Evolutionary conservation across 2,329 filamentous ascomycete species (phyloP).

Genomic region (Orbilia oligospora): DNA sequence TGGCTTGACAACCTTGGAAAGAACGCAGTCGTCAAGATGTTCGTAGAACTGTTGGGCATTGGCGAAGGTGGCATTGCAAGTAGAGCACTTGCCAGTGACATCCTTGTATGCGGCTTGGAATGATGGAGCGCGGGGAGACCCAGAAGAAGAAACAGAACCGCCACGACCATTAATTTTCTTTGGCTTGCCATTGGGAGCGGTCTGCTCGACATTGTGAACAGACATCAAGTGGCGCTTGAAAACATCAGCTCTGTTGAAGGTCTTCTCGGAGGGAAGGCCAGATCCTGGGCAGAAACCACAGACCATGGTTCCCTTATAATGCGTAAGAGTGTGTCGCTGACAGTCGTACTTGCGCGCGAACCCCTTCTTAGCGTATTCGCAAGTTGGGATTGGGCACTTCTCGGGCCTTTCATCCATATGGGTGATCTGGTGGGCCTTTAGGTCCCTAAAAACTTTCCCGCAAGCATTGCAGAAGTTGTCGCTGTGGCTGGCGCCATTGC

Average conservation of each 20-base stretch:
- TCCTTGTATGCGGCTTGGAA: slow-evolving; percentile 68
- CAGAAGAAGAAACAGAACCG: slow-evolving; percentile 63
- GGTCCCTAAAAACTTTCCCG: slow-evolving; percentile 64
- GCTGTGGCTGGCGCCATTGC: slow-evolving; percentile 61
- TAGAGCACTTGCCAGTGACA: slow-evolving; percentile 89
- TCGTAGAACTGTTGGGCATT: slow-evolving; percentile 98
- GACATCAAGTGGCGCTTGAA: slow-evolving; percentile 95
- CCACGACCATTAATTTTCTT: slow-evolving; percentile 69
- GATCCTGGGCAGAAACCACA: slow-evolving; percentile 94
- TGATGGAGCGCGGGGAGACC: slow-evolving; percentile 64
- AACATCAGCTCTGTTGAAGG: slow-evolving; percentile 93
- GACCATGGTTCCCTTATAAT: slow-evolving; percentile 98
- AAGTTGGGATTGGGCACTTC: slow-evolving; percentile 92
- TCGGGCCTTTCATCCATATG: slow-evolving; percentile 91
- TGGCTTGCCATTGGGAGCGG: slow-evolving; percentile 90
- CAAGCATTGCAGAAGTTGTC: slow-evolving; percentile 64
- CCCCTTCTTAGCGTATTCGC: slow-evolving; percentile 91
- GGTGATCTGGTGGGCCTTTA: slow-evolving; percentile 89
- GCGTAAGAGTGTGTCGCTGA: slow-evolving; percentile 91
- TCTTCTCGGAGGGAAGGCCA: slow-evolving; percentile 90
- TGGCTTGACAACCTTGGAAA: slow-evolving; percentile 80
- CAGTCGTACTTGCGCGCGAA: slow-evolving; percentile 97
- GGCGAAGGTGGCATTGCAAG: slow-evolving; percentile 85
- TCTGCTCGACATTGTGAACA: slow-evolving; percentile 93
- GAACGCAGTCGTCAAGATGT: slow-evolving; percentile 84